phyloP scores from a whole-genome alignment of 2,329 filamentous ascomycete genomes.

The Leptodontidium sp. region DNA sequence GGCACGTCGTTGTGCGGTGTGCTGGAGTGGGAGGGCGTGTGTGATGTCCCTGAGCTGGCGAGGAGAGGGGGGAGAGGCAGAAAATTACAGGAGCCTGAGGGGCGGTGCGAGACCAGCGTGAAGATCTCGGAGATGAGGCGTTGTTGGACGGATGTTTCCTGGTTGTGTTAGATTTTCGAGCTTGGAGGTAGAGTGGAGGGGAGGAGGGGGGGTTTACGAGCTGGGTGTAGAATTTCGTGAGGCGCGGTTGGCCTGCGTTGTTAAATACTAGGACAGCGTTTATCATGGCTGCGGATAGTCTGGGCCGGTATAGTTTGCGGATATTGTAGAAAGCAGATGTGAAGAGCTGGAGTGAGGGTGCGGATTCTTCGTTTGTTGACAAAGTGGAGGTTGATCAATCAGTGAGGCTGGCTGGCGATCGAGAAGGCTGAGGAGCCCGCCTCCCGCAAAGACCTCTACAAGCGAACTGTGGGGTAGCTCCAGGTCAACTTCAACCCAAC shows the following conservation, averaged over 20 bases:
- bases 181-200: neutral
- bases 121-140: slow-evolving; percentile 98
- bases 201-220: slow-evolving; percentile 64
- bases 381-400: neutral
- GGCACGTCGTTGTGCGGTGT: slow-evolving; percentile 84
- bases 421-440: slow-evolving; percentile 28
- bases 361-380: neutral
- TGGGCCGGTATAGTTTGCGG: neutral
- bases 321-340: neutral
- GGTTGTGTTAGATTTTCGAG: slow-evolving; percentile 31
- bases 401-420: slow-evolving; percentile 14
- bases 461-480: slow-evolving; percentile 34
- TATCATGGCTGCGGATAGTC: slow-evolving; percentile 72
- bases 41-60: slow-evolving; percentile 73
- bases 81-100: slow-evolving; percentile 95
- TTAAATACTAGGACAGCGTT: slow-evolving; percentile 99
- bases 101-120: slow-evolving; percentile 89
- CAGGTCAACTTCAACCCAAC: slow-evolving; percentile 9
- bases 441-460: neutral
- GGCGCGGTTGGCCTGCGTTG: slow-evolving; percentile 92
- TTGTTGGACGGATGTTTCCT: slow-evolving; percentile 98
- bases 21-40: slow-evolving; percentile 65
- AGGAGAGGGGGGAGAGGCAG: slow-evolving; percentile 78
- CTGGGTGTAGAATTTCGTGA: slow-evolving; percentile 99
- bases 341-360: neutral